phyloP scores from a whole-genome alignment of 306 rosid genomes.

The Morella rubra region DNA sequence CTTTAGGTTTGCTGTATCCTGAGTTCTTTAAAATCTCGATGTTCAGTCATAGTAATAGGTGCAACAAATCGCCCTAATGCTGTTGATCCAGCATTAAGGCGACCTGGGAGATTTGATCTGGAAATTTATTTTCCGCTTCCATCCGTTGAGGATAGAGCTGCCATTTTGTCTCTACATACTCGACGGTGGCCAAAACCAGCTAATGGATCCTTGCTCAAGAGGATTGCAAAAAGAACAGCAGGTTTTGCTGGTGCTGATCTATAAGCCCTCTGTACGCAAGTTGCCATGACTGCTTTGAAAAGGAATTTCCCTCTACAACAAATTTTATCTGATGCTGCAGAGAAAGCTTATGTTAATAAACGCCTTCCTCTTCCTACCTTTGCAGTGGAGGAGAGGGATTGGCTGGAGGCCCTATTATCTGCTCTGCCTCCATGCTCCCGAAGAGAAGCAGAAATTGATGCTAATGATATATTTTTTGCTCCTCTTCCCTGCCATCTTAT shows the following conservation, averaged over 20 bases:
- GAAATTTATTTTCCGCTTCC: constrained; percentile 98
- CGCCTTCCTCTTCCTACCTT: constrained; percentile 74
- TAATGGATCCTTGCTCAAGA: constrained; percentile 71
- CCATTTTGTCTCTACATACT: constrained; percentile 91
- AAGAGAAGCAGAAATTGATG: constrained; percentile 95
- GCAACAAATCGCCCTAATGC: constrained; percentile 99
- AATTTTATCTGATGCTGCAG: constrained; percentile 66
- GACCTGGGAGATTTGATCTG: constrained; percentile 96
- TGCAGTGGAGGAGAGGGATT: constrained; percentile 94
- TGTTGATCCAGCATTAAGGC: constrained; percentile 90
- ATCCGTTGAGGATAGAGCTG: constrained; percentile 82
- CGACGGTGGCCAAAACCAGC: constrained; percentile 92
- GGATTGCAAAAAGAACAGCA: constrained; percentile 79
- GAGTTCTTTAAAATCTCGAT: constrained; percentile 91
- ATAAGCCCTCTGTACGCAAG: constrained; percentile 98
- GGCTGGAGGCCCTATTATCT: constrained; percentile 79
- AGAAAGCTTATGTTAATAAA: constrained; percentile 44
- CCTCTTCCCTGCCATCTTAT: constrained; percentile 82
- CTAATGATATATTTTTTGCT: constrained; percentile 78
- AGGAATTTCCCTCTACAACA: constrained; percentile 92
- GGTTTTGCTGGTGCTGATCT: constrained; percentile 99
- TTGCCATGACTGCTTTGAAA: constrained; percentile 83
- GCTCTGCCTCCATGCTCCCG: constrained; percentile 89
- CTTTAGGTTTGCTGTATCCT: too few relatives aligned
- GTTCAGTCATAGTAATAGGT: constrained; percentile 94